Conservation (phyloP, 495 filamentous ascomycete species). For the Hyaloscypha bicolor region DNA sequence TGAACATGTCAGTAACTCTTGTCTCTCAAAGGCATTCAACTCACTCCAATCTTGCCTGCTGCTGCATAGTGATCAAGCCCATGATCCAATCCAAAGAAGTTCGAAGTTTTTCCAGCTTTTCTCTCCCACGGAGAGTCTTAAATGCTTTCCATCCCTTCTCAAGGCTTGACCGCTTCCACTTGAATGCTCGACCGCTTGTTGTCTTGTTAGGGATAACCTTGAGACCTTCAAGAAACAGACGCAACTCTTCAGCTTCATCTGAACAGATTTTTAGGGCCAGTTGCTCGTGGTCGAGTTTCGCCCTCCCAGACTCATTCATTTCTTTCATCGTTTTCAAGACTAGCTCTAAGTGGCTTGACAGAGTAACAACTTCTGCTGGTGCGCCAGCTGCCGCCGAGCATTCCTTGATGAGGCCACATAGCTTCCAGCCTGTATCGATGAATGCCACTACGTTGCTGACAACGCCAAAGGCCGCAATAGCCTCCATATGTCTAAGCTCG, state of each 20-base stretch:
- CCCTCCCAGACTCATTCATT: constrained; percentile 5
- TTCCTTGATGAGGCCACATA: constrained; percentile 5
- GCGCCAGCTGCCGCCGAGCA: neutral
- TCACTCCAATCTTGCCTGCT: neutral
- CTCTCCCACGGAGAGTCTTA: constrained; percentile 8
- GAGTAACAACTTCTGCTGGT: neutral
- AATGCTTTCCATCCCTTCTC: constrained; percentile 11
- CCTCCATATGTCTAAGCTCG: neutral
- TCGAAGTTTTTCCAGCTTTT: constrained; percentile 7
- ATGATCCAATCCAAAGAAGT: constrained; percentile 3
- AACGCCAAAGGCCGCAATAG: neutral
- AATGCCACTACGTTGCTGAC: constrained; percentile 9
- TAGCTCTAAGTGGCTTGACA: neutral
- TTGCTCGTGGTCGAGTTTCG: constrained; percentile 5
- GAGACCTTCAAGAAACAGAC: constrained; percentile 8
- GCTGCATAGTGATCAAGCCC: neutral
- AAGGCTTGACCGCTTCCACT: neutral
- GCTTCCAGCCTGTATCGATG: neutral
- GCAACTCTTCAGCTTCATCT: constrained; percentile 3
- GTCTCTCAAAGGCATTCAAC: neutral
- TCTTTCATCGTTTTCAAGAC: constrained; percentile 5
- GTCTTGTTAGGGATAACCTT: neutral
- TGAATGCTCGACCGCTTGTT: neutral
- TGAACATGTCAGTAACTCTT: neutral
- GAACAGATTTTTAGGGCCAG: neutral